Base-by-base conservation (phyloP, 2,329 filamentous ascomycete genomes). In the Sporothrix humicola region DNA sequence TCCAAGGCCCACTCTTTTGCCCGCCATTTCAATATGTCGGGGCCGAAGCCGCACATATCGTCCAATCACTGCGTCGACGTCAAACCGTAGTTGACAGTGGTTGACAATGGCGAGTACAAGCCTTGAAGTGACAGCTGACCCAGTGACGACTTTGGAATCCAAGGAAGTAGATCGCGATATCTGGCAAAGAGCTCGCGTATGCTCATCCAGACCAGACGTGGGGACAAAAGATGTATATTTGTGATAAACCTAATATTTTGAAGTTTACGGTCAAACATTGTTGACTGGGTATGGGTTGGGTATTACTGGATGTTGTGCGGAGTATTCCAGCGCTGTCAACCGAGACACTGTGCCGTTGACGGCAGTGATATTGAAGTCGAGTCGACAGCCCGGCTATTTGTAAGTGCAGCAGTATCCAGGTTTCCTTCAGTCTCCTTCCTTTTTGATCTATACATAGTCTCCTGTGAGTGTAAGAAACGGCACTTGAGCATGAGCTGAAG, bases 21-120 rank as follows among this genome's bases (percentile, higher is more conserved):
- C 69, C 72, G 42, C 69, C 37, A 17, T 68, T 31, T 59, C 69
- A 20, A 48, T 69, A n/a, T 65, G 61, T 42, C 52, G 52, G 42
- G 61, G 69, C 73, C 73, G 73, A 73, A 72, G 69, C 69, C 69
- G 73, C 72, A 71, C 61, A 44, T 68, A 58, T 31, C 54, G 70
- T 66, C 56, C 68, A 58, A 56, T 56, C 8, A 37, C 10, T 48
- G 46, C n/a, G 23, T 13, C 61, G 54, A 61, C 42, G 31, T 56
- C 23, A 23, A 56, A 20, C 31, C 10, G 2, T 23, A 23, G 59
- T 46, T 65, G 37, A 44, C n/a, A 23, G 13, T n/a, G 5, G n/a
- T 23, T 23, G 37, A 46, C 37, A n/a, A 23, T n/a, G 42, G 59
- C 59, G 37, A 65, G 20, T 23, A 15, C 9, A 46, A 42, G 37